Evolutionary conservation across 176 grass and related monocot species (phyloP), one percentile per base, ranked within the genome.

Genomic region (Musa beccarii): DNA sequence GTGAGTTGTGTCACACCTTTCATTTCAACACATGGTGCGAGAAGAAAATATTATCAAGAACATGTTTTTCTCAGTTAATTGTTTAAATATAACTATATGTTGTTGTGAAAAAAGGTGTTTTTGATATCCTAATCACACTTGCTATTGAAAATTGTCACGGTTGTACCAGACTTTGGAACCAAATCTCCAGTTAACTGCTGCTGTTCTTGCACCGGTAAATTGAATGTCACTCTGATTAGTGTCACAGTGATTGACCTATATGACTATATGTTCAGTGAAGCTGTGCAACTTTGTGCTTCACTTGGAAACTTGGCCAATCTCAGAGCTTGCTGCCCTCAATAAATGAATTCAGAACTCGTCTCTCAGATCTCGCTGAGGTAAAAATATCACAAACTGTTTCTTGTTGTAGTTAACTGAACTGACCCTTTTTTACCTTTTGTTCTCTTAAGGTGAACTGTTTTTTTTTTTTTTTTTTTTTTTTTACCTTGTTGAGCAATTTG

Each of bases 131-230:
- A 59, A 70, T 54, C 25, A 70, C 8, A 64, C 34, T 72, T 72
- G 17, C 23, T 2, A 11, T 26, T 65, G 20, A 51, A 63, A 53
- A 65, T 63, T 53, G 59, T 28, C 13, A n/a, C 94, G 95, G 90
- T 99, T 72, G 90, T 99, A 49, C 90, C 95, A 99, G 82, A 99
- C 95, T 56, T 89, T 99, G 85, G 90, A 99, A 87, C 95, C 95
- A 77, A 99, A 91, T 89, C 88, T 99, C 63, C 95, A 99, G 69
- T 75, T 99, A 76, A 88, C 95, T 84, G 88, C 95, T 81, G 90
- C 90, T 71, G 95, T 99, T 74, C 95, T 99, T 86, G 88, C 90
- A 67, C 95, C 94, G 84, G 95, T 99, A 85, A 80, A 25, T n/a
- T 52, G 2, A 51, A 21, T 11, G 34, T 7, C 2, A 34, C 9